A percentile compares a stretch with the other conserved stretches of the same genome.
phyloP scores from a whole-genome alignment of 805 yeast species.

The Sugiyamaella valdiviana region DNA sequence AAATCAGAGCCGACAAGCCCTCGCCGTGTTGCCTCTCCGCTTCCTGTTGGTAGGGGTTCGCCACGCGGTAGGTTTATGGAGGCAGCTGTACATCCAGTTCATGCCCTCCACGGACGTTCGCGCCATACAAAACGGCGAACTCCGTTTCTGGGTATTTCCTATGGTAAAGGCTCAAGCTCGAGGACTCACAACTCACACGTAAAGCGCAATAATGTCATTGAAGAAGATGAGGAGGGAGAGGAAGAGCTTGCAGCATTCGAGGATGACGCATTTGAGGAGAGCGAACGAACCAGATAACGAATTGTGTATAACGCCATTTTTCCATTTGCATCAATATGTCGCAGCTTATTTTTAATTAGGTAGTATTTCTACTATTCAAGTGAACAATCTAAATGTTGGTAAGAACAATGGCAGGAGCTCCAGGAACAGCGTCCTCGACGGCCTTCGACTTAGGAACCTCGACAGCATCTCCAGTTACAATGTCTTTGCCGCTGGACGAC shows the following conservation, averaged over 20 bases:
- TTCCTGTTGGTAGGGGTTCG: not conserved
- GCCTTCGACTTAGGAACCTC: slow-evolving; percentile 58
- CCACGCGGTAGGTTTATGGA: slow-evolving; percentile 17
- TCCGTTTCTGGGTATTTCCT: not conserved
- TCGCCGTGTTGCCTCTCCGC: slow-evolving; percentile 9
- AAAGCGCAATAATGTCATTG: slow-evolving; percentile 7
- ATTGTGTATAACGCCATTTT: not conserved
- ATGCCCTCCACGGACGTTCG: not conserved
- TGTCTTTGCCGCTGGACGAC: slow-evolving; percentile 58
- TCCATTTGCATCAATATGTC: not conserved
- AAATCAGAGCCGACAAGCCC: slow-evolving; percentile 17
- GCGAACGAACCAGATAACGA: not conserved
- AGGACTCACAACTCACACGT: not conserved
- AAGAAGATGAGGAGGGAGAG: slow-evolving; percentile 14
- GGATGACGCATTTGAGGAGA: not conserved
- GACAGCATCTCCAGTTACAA: slow-evolving; percentile 62
- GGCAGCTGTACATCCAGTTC: slow-evolving; percentile 14
- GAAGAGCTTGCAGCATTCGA: slow-evolving; percentile 8
- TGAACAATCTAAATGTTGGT: slow-evolving; percentile 45
- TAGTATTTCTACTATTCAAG: not conserved
- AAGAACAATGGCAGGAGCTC: slow-evolving; percentile 81
- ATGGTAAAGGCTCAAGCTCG: not conserved
- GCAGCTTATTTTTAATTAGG: not conserved
- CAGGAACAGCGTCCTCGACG: slow-evolving; percentile 83
- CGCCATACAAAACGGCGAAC: not conserved